Conservation (phyloP, 2,329 filamentous ascomycete species). For the Ophiostoma pallidulum region DNA sequence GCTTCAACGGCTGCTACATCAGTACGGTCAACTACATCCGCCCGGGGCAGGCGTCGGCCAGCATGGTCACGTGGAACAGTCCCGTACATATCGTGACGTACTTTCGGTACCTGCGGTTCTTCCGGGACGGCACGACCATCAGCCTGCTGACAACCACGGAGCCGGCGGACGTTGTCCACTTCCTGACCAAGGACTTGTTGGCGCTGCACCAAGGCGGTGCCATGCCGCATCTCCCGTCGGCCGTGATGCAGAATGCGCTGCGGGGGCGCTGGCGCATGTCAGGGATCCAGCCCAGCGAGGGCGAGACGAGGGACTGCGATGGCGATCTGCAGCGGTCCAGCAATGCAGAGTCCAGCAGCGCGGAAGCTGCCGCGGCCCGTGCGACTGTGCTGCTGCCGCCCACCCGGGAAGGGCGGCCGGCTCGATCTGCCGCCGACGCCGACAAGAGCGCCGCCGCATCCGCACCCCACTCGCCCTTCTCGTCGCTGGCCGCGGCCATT, state of each 20-base stretch:
- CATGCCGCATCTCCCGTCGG: slow-evolving; percentile 33
- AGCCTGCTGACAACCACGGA: slow-evolving; percentile 73
- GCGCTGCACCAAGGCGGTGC: slow-evolving; percentile 31
- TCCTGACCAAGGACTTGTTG: slow-evolving; percentile 64
- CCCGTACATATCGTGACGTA: slow-evolving; percentile 96
- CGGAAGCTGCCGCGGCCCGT: too few species aligned
- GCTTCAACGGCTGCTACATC: slow-evolving; percentile 95
- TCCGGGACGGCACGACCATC: slow-evolving; percentile 77
- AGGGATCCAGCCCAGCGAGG: slow-evolving; percentile 25
- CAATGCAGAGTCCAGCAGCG: too few species aligned
- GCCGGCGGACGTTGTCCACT: slow-evolving; percentile 77
- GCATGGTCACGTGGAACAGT: slow-evolving; percentile 64
- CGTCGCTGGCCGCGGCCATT: slow-evolving; percentile 19
- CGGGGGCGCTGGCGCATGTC: slow-evolving; percentile 45
- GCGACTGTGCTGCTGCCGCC: too few species aligned
- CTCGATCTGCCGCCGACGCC: not conserved
- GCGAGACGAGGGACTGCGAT: slow-evolving; percentile 3
- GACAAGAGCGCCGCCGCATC: not conserved
- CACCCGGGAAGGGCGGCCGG: not conserved
- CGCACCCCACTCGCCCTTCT: not conserved
- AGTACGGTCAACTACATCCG: slow-evolving; percentile 93
- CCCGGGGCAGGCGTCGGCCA: slow-evolving; percentile 62
- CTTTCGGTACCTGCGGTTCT: slow-evolving; percentile 93
- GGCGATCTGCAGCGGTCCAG: not conserved
- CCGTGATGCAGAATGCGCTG: slow-evolving; percentile 59